These are phyloP conservation scores for Centella asiatica DNA, from an alignment of 129 eudicot genomes.

Conservation along the genomic window DNA sequence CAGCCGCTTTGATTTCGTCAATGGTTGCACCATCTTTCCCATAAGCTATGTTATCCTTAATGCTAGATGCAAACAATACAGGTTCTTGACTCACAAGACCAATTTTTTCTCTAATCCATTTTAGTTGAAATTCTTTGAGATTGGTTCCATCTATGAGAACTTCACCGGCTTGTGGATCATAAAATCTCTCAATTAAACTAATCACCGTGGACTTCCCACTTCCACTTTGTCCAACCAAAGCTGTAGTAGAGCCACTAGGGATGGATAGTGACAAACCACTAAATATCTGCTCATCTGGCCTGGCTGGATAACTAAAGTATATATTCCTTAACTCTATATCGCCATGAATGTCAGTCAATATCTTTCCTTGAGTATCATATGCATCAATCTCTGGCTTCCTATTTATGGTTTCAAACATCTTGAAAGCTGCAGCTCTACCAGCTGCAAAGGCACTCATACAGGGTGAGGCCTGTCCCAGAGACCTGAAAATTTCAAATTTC, in stretches of 20 bases:
- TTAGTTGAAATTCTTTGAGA: conserved; percentile 66
- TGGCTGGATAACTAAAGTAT: conserved; percentile 62
- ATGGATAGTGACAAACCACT: conserved; percentile 59
- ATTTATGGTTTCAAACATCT: conserved; percentile 78
- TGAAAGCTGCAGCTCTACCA: conserved; percentile 81
- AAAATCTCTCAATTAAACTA: conserved; percentile 71
- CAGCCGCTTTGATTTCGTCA: conserved; percentile 65
- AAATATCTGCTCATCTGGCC: conserved; percentile 68
- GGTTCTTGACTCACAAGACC: conserved; percentile 96
- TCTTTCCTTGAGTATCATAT: conserved; percentile 49
- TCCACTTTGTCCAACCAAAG: conserved; percentile 86
- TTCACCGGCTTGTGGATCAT: conserved; percentile 76
- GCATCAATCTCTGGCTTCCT: conserved; percentile 72
- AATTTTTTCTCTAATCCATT: conserved; percentile 71
- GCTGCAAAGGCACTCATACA: conserved; percentile 81
- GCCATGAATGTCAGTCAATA: conserved; percentile 47
- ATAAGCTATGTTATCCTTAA: conserved; percentile 70
- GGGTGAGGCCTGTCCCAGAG: conserved; percentile 77
- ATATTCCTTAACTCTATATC: conserved; percentile 56
- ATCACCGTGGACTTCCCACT: conserved; percentile 82
- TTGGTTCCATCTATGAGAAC: conserved; percentile 60
- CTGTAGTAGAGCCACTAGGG: conserved; percentile 67
- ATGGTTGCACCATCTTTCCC: conserved; percentile 62
- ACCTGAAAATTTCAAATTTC: conserved; percentile 28
- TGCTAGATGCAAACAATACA: conserved; percentile 65